phyloP scores from a whole-genome alignment of 345 rosid species.

The Boechera stricta region DNA sequence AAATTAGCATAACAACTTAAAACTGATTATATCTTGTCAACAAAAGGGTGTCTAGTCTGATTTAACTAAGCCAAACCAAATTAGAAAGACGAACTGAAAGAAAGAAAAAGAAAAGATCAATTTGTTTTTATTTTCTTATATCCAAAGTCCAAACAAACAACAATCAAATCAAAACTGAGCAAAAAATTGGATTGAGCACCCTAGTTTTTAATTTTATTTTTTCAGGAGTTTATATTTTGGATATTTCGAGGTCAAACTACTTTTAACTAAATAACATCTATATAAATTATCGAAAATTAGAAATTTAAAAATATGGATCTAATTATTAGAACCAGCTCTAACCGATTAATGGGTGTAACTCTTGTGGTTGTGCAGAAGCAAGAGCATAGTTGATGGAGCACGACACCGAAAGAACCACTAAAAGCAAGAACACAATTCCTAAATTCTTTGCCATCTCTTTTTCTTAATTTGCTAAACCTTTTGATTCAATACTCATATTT shows the following conservation, averaged over 20 bases:
- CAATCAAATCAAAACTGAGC: too few relatives aligned
- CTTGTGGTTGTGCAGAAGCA: constrained; percentile 12
- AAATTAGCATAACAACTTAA: background rate
- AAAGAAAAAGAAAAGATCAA: too few relatives aligned
- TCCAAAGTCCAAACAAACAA: too few relatives aligned
- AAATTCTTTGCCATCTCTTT: constrained; percentile 11
- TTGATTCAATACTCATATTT: background rate
- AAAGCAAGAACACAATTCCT: constrained; percentile 2
- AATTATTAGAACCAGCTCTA: background rate
- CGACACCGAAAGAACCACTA: constrained; percentile 18
- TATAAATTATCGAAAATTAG: background rate
- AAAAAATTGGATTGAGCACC: background rate
- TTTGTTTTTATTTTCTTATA: too few relatives aligned
- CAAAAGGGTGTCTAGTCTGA: background rate
- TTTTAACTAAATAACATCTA: background rate
- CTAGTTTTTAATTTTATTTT: background rate
- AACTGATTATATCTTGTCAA: background rate
- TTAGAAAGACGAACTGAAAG: background rate
- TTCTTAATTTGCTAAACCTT: background rate
- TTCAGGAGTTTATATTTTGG: background rate
- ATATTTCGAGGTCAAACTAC: background rate
- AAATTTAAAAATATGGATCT: background rate
- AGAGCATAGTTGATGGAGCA: background rate
- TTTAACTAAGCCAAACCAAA: background rate
- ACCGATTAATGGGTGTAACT: background rate